phyloP scores from a whole-genome alignment of 2,329 filamentous ascomycete species.

The Ceratocystis albifundus region DNA sequence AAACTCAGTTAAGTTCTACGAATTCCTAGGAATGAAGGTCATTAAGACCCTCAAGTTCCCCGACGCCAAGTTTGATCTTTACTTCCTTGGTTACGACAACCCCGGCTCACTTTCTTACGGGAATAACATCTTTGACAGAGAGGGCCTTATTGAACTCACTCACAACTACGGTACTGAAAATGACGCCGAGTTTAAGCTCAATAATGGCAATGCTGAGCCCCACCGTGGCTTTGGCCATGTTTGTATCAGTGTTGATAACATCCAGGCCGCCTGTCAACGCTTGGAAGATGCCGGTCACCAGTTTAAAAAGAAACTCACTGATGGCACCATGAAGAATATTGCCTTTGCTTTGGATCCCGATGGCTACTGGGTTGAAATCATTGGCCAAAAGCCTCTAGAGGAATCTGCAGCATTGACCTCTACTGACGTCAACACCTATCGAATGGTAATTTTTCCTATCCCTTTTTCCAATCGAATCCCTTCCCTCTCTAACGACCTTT shows the following conservation, averaged over 20 bases:
- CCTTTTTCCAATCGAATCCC: neutral
- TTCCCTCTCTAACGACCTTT: slow-evolving; percentile 1
- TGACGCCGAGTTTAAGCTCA: slow-evolving; percentile 66
- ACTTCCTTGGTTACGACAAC: slow-evolving; percentile 84
- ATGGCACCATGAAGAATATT: slow-evolving; percentile 77
- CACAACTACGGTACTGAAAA: slow-evolving; percentile 81
- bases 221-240: slow-evolving; percentile 75
- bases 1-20: slow-evolving; percentile 70
- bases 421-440: slow-evolving; percentile 66
- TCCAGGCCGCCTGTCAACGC: slow-evolving; percentile 79
- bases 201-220: slow-evolving; percentile 86
- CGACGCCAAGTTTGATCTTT: slow-evolving; percentile 85
- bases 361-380: slow-evolving; percentile 75
- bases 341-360: slow-evolving; percentile 86
- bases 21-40: slow-evolving; percentile 77
- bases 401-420: slow-evolving; percentile 59
- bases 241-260: slow-evolving; percentile 69
- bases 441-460: slow-evolving; percentile 40
- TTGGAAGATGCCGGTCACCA: slow-evolving; percentile 81
- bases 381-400: slow-evolving; percentile 59
- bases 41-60: slow-evolving; percentile 72
- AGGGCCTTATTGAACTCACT: slow-evolving; percentile 79
- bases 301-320: slow-evolving; percentile 89
- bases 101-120: slow-evolving; percentile 62
- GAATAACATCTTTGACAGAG: slow-evolving; percentile 63